Evolutionary conservation across 192 early-diverging fungal genomes (phyloP).

Genomic region (Coemansia umbellata): DNA sequence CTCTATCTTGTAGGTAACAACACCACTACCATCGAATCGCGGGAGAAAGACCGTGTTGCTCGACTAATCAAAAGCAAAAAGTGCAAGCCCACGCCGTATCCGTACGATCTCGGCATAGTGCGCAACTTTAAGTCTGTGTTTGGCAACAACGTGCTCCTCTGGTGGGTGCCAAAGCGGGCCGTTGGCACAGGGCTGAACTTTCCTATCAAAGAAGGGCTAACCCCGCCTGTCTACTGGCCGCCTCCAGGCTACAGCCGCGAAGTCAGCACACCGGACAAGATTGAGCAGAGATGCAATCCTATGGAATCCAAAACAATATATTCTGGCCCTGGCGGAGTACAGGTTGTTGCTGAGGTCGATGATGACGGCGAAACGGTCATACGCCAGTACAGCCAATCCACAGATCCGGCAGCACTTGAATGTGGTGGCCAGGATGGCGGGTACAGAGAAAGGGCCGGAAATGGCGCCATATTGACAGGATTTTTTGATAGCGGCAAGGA

Average conservation of each 20-base stretch:
- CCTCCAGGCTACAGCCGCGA: conserved; percentile 62
- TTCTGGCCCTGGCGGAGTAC: conserved; percentile 8
- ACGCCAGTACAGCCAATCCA: conserved; percentile 29
- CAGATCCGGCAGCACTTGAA: conserved; percentile 40
- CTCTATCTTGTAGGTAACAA: conserved; percentile 41
- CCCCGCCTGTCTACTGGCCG: conserved; percentile 61
- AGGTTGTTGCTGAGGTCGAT: conserved; percentile 40
- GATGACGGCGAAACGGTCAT: conserved; percentile 50
- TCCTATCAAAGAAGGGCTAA: conserved; percentile 51
- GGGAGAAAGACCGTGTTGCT: conserved; percentile 48
- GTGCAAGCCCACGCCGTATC: conserved; percentile 68
- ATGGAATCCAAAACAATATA: conserved; percentile 15
- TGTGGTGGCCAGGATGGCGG: conserved; percentile 21
- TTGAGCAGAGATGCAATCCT: conserved; percentile 20
- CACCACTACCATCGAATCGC: conserved; percentile 51
- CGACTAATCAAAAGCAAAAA: conserved; percentile 32
- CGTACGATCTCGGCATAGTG: conserved; percentile 76
- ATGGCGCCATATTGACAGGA: neutral
- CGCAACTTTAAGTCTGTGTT: conserved; percentile 74
- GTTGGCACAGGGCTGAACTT: conserved; percentile 67
- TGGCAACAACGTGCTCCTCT: conserved; percentile 64
- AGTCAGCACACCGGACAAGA: conserved; percentile 13
- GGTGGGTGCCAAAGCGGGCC: conserved; percentile 68
- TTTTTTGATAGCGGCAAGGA: conserved; percentile 43
- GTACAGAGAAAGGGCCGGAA: neutral